Percentiles rank a stretch among this genome's conserved stretches.
Evolutionary conservation across 495 filamentous ascomycete species (phyloP).

Genomic region (Amniculicola lignicola): DNA sequence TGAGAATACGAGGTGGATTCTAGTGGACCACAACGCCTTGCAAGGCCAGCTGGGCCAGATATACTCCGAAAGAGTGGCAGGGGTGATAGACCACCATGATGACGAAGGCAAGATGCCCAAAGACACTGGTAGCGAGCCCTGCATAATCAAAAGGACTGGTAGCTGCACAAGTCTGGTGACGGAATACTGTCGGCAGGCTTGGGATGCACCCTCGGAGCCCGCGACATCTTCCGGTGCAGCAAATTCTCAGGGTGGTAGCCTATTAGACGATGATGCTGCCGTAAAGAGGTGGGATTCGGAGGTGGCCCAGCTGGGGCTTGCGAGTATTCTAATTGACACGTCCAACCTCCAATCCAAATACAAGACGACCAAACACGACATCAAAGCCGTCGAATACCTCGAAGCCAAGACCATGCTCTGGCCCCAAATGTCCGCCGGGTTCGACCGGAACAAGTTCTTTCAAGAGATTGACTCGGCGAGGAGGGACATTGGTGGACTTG

Average conservation of each 20-base stretch:
- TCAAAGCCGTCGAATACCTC: constrained; percentile 60
- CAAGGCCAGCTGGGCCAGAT: constrained; percentile 52
- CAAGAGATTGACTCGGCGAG: constrained; percentile 64
- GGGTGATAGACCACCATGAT: constrained; percentile 90
- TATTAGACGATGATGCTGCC: constrained; percentile 36
- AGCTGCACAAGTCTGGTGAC: constrained; percentile 80
- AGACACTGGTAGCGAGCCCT: constrained; percentile 46
- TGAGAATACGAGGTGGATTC: constrained; percentile 51
- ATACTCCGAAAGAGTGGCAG: constrained; percentile 52
- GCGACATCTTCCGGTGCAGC: constrained; percentile 36
- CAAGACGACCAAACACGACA: constrained; percentile 73
- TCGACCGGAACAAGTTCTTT: constrained; percentile 61
- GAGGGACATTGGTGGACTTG: constrained; percentile 63
- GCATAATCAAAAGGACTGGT: constrained; percentile 63
- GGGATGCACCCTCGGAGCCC: constrained; percentile 48
- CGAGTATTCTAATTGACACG: constrained; percentile 82
- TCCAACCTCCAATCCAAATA: constrained; percentile 62
- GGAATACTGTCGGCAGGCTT: constrained; percentile 56
- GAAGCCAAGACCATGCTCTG: constrained; percentile 51
- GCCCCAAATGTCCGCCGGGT: constrained; percentile 41
- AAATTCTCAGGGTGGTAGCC: constrained; percentile 34
- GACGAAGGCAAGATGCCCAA: constrained; percentile 68
- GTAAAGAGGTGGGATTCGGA: constrained; percentile 51
- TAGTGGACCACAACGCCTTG: constrained; percentile 89
- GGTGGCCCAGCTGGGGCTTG: constrained; percentile 72